Base-by-base conservation (phyloP, 2,329 filamentous ascomycete species). In the Pyrenochaeta sp. region DNA sequence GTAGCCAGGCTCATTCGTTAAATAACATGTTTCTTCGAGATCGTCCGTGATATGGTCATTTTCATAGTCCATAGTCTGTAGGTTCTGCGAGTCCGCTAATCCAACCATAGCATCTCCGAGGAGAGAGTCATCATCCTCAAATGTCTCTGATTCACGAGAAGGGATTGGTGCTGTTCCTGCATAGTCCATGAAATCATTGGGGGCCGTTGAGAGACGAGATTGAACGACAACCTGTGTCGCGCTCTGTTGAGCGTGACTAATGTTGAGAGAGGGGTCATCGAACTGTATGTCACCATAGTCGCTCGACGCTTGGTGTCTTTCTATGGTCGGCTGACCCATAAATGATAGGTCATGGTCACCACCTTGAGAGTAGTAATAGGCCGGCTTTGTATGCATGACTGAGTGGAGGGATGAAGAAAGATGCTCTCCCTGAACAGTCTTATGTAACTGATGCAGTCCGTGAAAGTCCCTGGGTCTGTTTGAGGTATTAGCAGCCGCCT, bases 71-170 rank as follows among this genome's bases (percentile, higher is more conserved):
- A 27, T 8, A 8, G 27, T 46, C 40, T 51, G 62, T n/a, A 75
- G 50, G 6, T 62, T 55, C n/a, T 74, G 64, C 5, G 72, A 74
- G 58, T 77, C 75, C 5, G 58, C 68, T 13, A 75, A 55, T 6
- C 73, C 74, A 9, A 76, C 50, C 61, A 77, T 65, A 22, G 64
- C 72, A n/a, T 74, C 73, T 15, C 58, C 65, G 4, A 77, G 57
- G 4, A 69, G 44, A 0, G 75, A 76, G 36, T 74, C 72, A 15
- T 72, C 65, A 24, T 77, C 74, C 6, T 52, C 68, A 46, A 71
- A 76, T 0, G 54, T 54, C 13, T 74, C 71, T 0, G 69, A 69
- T 34, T 30, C 54, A 28, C 52, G 34, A 36, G 61, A 61, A 0
- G n/a, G 4, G 3, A 45, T 30, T 3, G 34, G n/a, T 2, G 49